These are phyloP conservation scores for Podospora conica DNA, from an alignment of 495 filamentous ascomycete genomes.

Conservation along the genomic window DNA sequence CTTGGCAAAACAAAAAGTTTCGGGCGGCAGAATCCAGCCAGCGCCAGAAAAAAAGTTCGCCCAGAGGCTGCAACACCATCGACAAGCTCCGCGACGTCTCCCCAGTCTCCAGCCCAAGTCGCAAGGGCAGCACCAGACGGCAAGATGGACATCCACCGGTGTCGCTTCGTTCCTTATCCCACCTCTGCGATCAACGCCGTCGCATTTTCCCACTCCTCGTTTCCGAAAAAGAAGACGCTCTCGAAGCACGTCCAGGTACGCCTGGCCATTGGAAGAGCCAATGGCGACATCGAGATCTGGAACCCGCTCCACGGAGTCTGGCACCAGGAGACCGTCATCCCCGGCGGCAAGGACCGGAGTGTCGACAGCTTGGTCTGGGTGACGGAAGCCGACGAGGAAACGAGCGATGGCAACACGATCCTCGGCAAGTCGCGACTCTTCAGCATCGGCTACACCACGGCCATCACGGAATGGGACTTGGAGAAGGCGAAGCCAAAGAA, in stretches of 20 bases:
- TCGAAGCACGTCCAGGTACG: slow-evolving; percentile 45
- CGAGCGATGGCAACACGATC: slow-evolving; percentile 53
- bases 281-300: slow-evolving; percentile 98
- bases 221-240: slow-evolving; percentile 52
- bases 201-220: slow-evolving; percentile 79
- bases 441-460: slow-evolving; percentile 89
- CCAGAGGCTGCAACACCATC: slow-evolving; percentile 15
- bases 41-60: slow-evolving; percentile 31
- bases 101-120: not conserved
- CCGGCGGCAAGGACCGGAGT: slow-evolving; percentile 77
- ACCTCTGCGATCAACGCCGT: slow-evolving; percentile 88
- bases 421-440: slow-evolving; percentile 80
- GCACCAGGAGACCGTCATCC: slow-evolving; percentile 82
- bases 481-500: slow-evolving; percentile 65
- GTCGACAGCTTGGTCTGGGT: slow-evolving; percentile 90
- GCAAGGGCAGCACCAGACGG: slow-evolving; percentile 16
- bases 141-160: slow-evolving; percentile 91
- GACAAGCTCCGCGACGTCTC: slow-evolving; percentile 2
- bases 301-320: slow-evolving; percentile 80
- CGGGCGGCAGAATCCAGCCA: slow-evolving; percentile 22
- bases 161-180: slow-evolving; percentile 93
- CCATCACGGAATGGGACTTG: slow-evolving; percentile 92
- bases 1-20: slow-evolving; percentile 20
- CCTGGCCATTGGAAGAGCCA: slow-evolving; percentile 84
- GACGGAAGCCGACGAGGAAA: slow-evolving; percentile 69